Evolutionary conservation across 139 green algal genomes (phyloP), one percentile per base, ranked within the genome.

Genomic region (Tetratostichococcus sp.): DNA sequence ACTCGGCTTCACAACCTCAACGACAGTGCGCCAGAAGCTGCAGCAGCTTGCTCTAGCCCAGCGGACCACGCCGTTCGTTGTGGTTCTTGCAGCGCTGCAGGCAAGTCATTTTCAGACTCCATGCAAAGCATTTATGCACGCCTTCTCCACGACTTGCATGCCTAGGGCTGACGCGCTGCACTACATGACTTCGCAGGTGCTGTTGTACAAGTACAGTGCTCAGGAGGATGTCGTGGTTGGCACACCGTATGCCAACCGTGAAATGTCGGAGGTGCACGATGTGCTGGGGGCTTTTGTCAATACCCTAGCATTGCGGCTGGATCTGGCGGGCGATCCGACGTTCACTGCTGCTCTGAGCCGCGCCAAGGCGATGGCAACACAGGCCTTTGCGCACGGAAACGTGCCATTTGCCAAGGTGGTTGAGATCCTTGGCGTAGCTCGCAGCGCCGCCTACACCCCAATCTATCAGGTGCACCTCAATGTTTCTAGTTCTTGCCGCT

Each of bases 251-350:
- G 43, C 74, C 35, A 65, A 65, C 35, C 62, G 74, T n/a, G 31
- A 65, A 25, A 0, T 33, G 0, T 19, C 39, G n/a, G 59, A 39
- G 35, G 1, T 79, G 30, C 57, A 71, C n/a, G 67, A 43, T 26
- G 32, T 65, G 35, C 34, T 79, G 22, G 74, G 74, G 26, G 70
- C 31, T 25, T 79, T 79, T 34, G 65, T 79, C 32, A 79, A 79
- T 22, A 26, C 19, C 17, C 50, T 62, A 17, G 50, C 50, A 31
- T 65, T 30, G 73, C 42, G 42, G 73, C 73, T 62, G 50, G 65
- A 74, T 30, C 62, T 79, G 58, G 23, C 4, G 25, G 65, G 65
- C 33, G 39, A 59, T 6, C 62, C 62, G 25, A 66, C 32, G 1
- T 73, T 79, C 19, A 30, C 22, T 39, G 31, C 34, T 5, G 11